These are phyloP conservation scores for Phytophthora meadii DNA, from an alignment of 352 stramenopile genomes.

Conservation along the genomic window DNA sequence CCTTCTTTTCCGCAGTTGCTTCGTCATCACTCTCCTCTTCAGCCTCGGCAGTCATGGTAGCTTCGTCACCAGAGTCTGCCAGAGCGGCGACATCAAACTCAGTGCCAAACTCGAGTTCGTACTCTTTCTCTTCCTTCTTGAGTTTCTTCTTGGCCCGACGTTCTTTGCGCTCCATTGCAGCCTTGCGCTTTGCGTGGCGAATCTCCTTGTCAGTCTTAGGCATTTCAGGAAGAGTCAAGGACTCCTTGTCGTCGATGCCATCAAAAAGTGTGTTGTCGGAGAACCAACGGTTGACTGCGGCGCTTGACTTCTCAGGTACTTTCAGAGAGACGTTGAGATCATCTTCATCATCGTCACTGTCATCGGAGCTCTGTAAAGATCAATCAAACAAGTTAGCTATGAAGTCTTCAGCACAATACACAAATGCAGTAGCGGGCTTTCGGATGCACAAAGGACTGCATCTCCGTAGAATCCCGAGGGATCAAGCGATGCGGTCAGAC, in stretches of 20 bases:
- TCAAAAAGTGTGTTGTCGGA: constrained; percentile 87
- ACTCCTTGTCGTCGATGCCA: constrained; percentile 68
- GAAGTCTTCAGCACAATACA: not conserved
- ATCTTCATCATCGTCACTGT: constrained; percentile 66
- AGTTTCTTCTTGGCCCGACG: constrained; percentile 77
- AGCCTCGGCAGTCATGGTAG: constrained; percentile 37
- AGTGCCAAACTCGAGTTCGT: constrained; percentile 79
- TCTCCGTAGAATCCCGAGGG: constrained; percentile 39
- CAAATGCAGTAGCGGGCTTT: constrained; percentile 45
- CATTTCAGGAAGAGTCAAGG: constrained; percentile 78
- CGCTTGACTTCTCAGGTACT: constrained; percentile 80
- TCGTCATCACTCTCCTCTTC: constrained; percentile 65
- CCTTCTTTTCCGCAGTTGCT: constrained; percentile 73
- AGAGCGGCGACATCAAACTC: constrained; percentile 72
- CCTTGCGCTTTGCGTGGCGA: constrained; percentile 97
- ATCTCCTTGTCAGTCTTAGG: constrained; percentile 99
- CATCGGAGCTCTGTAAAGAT: constrained; percentile 80
- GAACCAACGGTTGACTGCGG: constrained; percentile 84
- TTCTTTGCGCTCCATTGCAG: constrained; percentile 93
- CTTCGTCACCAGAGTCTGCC: constrained; percentile 52
- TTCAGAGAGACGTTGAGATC: constrained; percentile 79
- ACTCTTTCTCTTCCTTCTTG: constrained; percentile 87
- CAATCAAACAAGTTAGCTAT: constrained; percentile 11
- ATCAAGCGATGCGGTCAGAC: constrained; percentile 70
- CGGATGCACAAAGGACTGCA: constrained; percentile 82